These are phyloP conservation scores for Alternaria tenuissima DNA, from an alignment of 2,329 filamentous ascomycete genomes.

Conservation along the genomic window DNA sequence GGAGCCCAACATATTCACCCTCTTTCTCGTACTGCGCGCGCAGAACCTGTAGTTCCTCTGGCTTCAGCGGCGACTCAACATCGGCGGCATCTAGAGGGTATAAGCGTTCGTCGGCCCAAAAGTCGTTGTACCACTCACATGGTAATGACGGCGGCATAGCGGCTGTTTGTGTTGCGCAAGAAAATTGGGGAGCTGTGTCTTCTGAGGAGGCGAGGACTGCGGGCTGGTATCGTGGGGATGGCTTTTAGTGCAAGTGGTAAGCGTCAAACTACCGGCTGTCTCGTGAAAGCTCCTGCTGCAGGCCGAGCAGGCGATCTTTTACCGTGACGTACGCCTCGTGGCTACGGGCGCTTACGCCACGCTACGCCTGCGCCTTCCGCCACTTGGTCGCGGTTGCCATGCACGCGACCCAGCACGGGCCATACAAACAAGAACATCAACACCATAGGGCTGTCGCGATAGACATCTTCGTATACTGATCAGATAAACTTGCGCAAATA, in stretches of 20 bases:
- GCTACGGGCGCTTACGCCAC: slow-evolving; percentile 17
- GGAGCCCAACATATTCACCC: slow-evolving; percentile 93
- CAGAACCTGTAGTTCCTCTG: slow-evolving; percentile 90
- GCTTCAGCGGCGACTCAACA: slow-evolving; percentile 93
- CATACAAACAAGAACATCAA: slow-evolving; percentile 43
- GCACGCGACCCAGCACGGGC: slow-evolving; percentile 34
- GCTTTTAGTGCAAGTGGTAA: slow-evolving; percentile 2
- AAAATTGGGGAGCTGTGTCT: background rate
- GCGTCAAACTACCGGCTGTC: slow-evolving; percentile 14
- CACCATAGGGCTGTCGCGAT: slow-evolving; percentile 34
- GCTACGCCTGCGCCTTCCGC: slow-evolving; percentile 18
- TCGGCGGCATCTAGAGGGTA: slow-evolving; percentile 83
- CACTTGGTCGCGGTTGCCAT: slow-evolving; percentile 40
- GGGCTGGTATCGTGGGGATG: background rate
- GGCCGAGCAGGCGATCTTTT: slow-evolving; percentile 21
- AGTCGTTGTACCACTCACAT: slow-evolving; percentile 36
- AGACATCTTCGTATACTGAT: slow-evolving; percentile 7
- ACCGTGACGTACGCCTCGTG: slow-evolving; percentile 48
- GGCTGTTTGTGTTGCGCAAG: slow-evolving; percentile 10
- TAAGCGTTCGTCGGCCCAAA: slow-evolving; percentile 32
- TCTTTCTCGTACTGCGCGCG: slow-evolving; percentile 97
- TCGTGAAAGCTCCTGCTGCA: slow-evolving; percentile 31
- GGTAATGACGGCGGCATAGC: slow-evolving; percentile 49
- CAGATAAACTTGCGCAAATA: background rate
- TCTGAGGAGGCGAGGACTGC: background rate